phyloP scores from a whole-genome alignment of 2,329 filamentous ascomycete genomes.

The Podosphaera fusca region DNA sequence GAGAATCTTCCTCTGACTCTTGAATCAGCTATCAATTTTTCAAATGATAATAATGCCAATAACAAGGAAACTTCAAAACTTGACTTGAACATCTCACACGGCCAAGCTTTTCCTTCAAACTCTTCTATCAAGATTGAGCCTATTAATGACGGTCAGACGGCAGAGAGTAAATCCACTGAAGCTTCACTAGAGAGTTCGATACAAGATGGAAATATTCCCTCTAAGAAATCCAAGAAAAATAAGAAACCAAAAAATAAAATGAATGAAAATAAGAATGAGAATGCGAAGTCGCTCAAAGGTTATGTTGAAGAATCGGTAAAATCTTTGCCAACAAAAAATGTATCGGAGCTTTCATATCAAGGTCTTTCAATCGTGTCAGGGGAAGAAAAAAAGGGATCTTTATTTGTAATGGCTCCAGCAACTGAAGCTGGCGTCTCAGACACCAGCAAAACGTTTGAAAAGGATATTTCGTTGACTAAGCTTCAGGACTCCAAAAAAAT shows the following conservation, averaged over 20 bases:
- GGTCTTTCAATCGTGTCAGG: neutral
- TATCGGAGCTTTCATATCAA: neutral
- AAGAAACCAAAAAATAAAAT: slow-evolving; percentile 20
- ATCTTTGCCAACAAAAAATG: neutral
- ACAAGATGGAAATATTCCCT: neutral
- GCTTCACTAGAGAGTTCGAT: neutral
- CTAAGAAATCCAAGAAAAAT: neutral
- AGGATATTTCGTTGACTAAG: neutral
- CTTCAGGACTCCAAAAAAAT: too few relatives aligned
- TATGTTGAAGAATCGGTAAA: neutral
- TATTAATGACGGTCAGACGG: neutral
- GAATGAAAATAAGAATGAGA: slow-evolving; percentile 19
- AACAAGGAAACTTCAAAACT: neutral
- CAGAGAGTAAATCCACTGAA: neutral
- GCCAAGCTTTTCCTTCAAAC: neutral
- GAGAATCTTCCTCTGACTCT: neutral
- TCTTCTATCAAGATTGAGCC: neutral
- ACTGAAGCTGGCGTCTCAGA: neutral
- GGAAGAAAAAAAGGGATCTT: too few relatives aligned
- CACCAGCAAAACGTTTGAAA: neutral
- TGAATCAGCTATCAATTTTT: neutral
- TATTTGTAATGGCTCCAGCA: neutral
- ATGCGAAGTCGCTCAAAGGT: slow-evolving; percentile 1
- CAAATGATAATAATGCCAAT: neutral
- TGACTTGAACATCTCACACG: neutral